These are phyloP conservation scores for Bidens hawaiensis DNA, from an alignment of 140 eudicot genomes.

Conservation along the genomic window DNA sequence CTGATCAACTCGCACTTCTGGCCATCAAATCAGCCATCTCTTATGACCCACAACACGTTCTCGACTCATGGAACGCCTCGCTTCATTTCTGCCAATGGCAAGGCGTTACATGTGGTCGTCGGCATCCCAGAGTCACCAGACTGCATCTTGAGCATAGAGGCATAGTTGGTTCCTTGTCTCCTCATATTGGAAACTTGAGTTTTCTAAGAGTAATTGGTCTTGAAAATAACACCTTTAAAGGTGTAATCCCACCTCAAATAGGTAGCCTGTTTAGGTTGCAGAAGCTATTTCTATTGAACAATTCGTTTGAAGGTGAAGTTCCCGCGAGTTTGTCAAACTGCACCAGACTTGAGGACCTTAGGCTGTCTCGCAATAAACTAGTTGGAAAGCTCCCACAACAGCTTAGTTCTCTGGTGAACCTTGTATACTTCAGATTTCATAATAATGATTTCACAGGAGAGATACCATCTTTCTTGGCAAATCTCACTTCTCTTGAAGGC, in stretches of 20 bases:
- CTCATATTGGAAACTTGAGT: conserved; percentile 34
- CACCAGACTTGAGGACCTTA: conserved; percentile 1
- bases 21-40: conserved; percentile 21
- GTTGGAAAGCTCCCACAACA: conserved; percentile 23
- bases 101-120: conserved; percentile 35
- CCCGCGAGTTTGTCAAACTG: conserved; percentile 33
- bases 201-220: conserved; percentile 6
- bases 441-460: conserved; percentile 22
- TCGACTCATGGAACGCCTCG: conserved; percentile 30
- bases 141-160: conserved; percentile 10
- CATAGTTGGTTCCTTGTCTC: conserved; percentile 22
- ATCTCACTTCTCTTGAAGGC: conserved; percentile 25
- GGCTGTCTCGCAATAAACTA: conserved; percentile 15
- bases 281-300: neutral
- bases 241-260: conserved; percentile 29
- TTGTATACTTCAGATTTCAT: no score
- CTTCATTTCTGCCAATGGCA: conserved; percentile 36
- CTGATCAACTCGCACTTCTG: conserved; percentile 24
- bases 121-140: conserved; percentile 25
- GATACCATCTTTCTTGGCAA: conserved; percentile 24
- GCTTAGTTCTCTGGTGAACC: conserved; percentile 16
- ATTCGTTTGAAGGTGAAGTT: conserved; percentile 24
- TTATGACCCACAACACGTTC: conserved; percentile 19
- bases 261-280: conserved; percentile 22
- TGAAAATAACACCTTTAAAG: conserved; percentile 18